These are phyloP conservation scores for Petrea volubilis DNA, from an alignment of 257 asterid genomes.

Conservation along the genomic window DNA sequence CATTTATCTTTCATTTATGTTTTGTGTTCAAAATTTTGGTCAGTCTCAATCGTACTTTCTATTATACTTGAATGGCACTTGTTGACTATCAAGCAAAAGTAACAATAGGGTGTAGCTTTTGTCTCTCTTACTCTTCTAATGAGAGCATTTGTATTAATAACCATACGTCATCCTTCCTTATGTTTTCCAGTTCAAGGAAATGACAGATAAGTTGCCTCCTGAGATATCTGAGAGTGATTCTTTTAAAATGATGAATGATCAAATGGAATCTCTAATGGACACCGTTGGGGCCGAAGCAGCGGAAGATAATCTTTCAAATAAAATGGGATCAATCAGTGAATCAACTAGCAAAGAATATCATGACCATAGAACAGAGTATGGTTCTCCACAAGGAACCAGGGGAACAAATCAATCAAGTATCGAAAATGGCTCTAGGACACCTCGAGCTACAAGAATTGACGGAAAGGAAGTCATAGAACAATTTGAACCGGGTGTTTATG, in stretches of 20 bases:
- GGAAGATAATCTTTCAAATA: constrained; percentile 29
- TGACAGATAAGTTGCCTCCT: constrained; percentile 62
- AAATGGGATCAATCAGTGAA: not conserved
- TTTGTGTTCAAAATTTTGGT: not conserved
- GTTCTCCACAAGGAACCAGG: constrained; percentile 32
- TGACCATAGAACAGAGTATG: constrained; percentile 22
- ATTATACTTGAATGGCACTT: not conserved
- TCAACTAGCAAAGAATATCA: constrained; percentile 21
- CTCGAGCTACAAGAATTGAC: constrained; percentile 32
- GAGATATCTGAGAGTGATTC: constrained; percentile 58
- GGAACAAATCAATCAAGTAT: constrained; percentile 32
- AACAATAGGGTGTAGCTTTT: not conserved
- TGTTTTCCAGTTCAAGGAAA: constrained; percentile 63
- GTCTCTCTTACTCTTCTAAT: too few relatives aligned
- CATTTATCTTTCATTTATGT: constrained; percentile 13
- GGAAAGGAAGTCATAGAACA: constrained; percentile 83
- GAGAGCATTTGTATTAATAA: not conserved
- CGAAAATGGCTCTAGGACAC: constrained; percentile 37
- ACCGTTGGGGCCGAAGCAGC: constrained; percentile 35
- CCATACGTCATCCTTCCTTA: too few relatives aligned
- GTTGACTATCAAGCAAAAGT: not conserved
- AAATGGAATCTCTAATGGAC: constrained; percentile 56
- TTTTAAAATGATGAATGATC: constrained; percentile 45
- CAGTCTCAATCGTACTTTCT: not conserved
- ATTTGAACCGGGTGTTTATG: constrained; percentile 95